Evolutionary conservation across 176 grass and related monocot species (phyloP).

Genomic region (Aegilops bicornis): DNA sequence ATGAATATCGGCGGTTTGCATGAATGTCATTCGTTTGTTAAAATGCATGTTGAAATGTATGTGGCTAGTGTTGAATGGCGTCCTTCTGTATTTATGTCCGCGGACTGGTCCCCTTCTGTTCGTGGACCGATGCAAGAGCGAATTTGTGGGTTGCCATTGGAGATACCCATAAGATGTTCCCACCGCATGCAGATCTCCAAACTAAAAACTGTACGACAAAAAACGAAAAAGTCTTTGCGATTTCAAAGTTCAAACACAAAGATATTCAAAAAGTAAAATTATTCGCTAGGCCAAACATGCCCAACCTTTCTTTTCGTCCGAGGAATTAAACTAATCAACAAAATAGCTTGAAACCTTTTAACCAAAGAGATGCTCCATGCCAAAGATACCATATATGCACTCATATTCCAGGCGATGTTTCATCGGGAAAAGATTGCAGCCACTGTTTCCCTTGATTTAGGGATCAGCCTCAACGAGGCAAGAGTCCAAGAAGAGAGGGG

Average conservation of each 20-base stretch:
- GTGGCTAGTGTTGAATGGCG: no score
- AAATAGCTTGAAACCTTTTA: not conserved
- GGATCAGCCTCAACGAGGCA: conserved; percentile 37
- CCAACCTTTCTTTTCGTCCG: conserved; percentile 4
- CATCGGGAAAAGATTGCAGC: conserved; percentile 36
- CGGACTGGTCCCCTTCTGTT: no score
- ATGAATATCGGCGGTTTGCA: no score
- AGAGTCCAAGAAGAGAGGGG: conserved; percentile 46
- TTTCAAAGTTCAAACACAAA: conserved; percentile 18
- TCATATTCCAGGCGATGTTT: conserved; percentile 23
- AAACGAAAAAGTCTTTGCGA: not conserved
- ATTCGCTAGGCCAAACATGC: conserved; percentile 24
- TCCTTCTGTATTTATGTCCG: no score
- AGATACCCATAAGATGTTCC: conserved; percentile 30
- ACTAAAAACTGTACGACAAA: not conserved
- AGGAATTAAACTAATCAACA: not conserved
- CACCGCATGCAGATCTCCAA: not conserved
- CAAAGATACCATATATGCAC: conserved; percentile 32
- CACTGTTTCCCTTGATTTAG: conserved; percentile 30
- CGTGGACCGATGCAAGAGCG: no score
- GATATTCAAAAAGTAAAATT: not conserved
- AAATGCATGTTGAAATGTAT: no score
- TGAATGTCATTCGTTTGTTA: no score
- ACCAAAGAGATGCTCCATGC: not conserved
- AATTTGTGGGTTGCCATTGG: no score